Conservation (phyloP, 129 eudicot genomes). For the Saussurea involucrata region DNA sequence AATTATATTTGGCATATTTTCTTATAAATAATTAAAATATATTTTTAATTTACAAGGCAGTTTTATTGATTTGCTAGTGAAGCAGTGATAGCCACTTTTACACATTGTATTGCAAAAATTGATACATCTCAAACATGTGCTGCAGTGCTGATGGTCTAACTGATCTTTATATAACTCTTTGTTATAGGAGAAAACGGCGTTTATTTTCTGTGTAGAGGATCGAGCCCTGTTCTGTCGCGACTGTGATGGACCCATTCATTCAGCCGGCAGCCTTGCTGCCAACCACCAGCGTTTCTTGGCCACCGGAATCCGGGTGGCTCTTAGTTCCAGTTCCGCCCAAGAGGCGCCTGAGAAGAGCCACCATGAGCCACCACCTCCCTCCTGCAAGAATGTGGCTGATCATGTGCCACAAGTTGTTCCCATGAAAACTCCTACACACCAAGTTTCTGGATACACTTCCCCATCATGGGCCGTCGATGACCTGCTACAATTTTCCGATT, state of each 20-base stretch:
- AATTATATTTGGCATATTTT: too few relatives aligned
- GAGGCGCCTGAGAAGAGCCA: conserved; percentile 33
- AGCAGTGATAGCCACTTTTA: too few relatives aligned
- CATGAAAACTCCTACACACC: conserved; percentile 41
- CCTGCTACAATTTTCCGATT: conserved; percentile 66
- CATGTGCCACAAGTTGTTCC: conserved; percentile 36
- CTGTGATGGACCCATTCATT: conserved; percentile 83
- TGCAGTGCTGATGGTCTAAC: background rate
- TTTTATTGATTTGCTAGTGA: too few relatives aligned
- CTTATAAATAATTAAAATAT: too few relatives aligned
- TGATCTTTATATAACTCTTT: background rate
- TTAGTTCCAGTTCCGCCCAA: conserved; percentile 40
- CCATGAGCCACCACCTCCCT: conserved; percentile 57
- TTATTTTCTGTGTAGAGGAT: conserved; percentile 90
- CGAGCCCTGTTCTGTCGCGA: conserved; percentile 93
- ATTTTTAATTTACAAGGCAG: too few relatives aligned
- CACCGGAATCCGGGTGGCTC: conserved; percentile 85
- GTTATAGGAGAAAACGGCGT: conserved; percentile 69
- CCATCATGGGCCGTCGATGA: conserved; percentile 88
- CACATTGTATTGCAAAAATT: too few relatives aligned
- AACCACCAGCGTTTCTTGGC: conserved; percentile 89
- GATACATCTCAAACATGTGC: background rate
- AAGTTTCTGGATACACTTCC: conserved; percentile 38
- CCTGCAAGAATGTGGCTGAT: conserved; percentile 23
- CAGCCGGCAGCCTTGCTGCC: conserved; percentile 74